These are phyloP conservation scores for Solanum okadae DNA, from an alignment of 257 asterid species.

Conservation along the genomic window DNA sequence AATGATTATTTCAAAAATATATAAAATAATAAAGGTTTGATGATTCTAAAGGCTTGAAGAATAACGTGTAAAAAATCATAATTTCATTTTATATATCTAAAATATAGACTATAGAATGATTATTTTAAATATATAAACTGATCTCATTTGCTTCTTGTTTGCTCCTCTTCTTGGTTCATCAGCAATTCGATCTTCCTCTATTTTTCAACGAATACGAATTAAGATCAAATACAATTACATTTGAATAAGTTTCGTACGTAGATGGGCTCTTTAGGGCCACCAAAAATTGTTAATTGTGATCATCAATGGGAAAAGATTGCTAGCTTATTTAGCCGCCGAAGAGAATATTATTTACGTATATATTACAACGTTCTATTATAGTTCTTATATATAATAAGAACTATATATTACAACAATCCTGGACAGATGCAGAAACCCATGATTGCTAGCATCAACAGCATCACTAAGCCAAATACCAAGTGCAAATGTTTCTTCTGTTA, in stretches of 20 bases:
- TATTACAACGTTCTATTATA: neutral
- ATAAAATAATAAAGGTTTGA: too few species aligned
- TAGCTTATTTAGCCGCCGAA: neutral
- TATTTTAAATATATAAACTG: too few species aligned
- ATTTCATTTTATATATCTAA: neutral
- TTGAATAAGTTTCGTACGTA: neutral
- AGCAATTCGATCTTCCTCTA: neutral
- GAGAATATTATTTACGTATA: neutral
- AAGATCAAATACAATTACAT: too few species aligned
- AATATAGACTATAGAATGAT: too few species aligned
- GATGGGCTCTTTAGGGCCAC: neutral
- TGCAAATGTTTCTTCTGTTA: neutral
- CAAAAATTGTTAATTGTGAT: neutral
- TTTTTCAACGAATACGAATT: neutral
- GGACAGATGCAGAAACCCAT: neutral
- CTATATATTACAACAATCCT: too few species aligned
- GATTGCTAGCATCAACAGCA: neutral
- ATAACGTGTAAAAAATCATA: too few species aligned
- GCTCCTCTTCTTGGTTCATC: neutral
- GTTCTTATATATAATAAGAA: neutral
- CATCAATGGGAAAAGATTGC: neutral
- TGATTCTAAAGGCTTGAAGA: too few species aligned
- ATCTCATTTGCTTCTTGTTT: neutral
- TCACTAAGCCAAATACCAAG: neutral
- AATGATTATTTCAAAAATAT: too few species aligned